Evolutionary conservation across 768 basidiomycete genomes (phyloP), one percentile per base, ranked within the genome.

Genomic region (Suillus lakei): DNA sequence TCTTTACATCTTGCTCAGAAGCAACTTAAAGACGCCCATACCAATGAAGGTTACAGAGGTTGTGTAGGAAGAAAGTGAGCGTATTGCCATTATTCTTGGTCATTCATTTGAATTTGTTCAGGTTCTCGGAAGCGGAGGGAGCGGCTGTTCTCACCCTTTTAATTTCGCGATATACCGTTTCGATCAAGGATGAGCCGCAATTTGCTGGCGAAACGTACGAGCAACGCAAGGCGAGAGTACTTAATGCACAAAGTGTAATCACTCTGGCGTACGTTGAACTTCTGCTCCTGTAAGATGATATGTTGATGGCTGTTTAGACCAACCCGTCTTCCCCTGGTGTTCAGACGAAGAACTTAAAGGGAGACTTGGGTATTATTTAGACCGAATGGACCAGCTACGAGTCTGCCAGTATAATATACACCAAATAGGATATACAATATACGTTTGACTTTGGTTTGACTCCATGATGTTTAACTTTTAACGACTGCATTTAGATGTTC

Each of bases 111-210:
- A 38, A 32, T 30, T 32, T 55, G n/a, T 64, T 9, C 60, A 85
- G 83, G 67, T 86, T 85, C 70, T 80, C 79, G n/a, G 86, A 87
- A 72, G 84, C 82, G 1, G 84, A 86, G 71, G 83, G 77, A 32
- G 76, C 86, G 51, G 85, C 82, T 6, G 79, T 83, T 51, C 74
- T 88, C n/a, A 82, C 84, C 18, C 78, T 83, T 73, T 69, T 88
- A 39, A 71, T 87, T 18, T 76, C 76, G 9, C 75, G 72, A 34
- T 88, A 84, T 72, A 80, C 78, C 64, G 78, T 87, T 60, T 79
- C 81, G 53, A 70, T 86, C 38, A 82, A 82, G 65, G 83, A 85
- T 32, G 85, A 88, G 56, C 81, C 82, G 8, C 76, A 83, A 64
- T 86, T 83, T 70, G 77, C 79, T 1, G 66, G 70, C 13, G 85